Base-by-base conservation (phyloP, 495 filamentous ascomycete species). In the Bathelium albidoporum region DNA sequence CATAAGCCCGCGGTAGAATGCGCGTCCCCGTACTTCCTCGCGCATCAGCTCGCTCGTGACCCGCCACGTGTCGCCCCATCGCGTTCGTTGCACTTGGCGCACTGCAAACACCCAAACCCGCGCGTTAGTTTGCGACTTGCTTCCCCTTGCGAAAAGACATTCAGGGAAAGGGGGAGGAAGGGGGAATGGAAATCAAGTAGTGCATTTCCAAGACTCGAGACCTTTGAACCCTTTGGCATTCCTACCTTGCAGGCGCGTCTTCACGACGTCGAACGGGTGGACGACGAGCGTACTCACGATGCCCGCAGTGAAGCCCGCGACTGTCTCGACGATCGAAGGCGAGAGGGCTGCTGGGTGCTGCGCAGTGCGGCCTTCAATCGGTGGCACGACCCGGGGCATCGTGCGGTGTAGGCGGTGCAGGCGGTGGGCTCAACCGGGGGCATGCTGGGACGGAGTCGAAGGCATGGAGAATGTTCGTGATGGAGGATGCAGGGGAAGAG, bases 191-290 rank as follows among this genome's bases (percentile, higher is more conserved):
- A 39, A 39, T 14, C 5, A 39, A 39, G 14, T 39, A 5, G 34
- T 14, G 34, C 34, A 39, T 39, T 5, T 39, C 5, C 14, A 14
- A 5, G 34, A 5, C 5, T 55, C 49, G 49, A 55, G 49, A 55
- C 49, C 49, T 55, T 55, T 55, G 24, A 55, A 55, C n/a, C 49
- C 49, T 29, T 16, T 29, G 49, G 49, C 49, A 55, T 55, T 26
- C 49, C 49, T 55, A 55, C 49, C 49, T 77, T 99, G 94, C 68
- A 99, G 84, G 63, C 94, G 87, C 43, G 91, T 97, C 78, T 99
- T 99, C 70, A 97, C 82, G 63, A 97, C 83, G 76, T 99, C 94
- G 59, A 99, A 81, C 22, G 94, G 94, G 77, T 92, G 89, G 29
- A 87, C 86, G 59, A 82, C 80, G 62, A 97, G 81, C 32, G 94